Percentiles rank a stretch among this genome's conserved stretches.
phyloP scores from a whole-genome alignment of 352 stramenopile genomes.

The Pythium brachiatum region DNA sequence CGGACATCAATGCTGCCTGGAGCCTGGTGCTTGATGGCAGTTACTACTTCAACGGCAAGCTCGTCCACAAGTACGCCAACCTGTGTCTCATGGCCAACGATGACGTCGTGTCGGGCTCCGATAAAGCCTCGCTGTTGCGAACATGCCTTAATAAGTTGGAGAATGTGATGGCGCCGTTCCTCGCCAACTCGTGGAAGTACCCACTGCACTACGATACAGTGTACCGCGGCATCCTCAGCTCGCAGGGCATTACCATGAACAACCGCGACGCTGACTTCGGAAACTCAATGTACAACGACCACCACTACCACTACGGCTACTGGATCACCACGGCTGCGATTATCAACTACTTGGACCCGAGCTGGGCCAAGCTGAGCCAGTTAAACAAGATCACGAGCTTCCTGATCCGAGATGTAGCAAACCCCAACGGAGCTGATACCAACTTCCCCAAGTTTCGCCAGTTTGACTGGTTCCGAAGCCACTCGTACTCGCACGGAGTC shows the following conservation, averaged over 20 bases:
- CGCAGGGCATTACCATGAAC: constrained; percentile 43
- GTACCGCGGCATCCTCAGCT: constrained; percentile 58
- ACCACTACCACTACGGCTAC: constrained; percentile 75
- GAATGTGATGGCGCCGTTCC: constrained; percentile 40
- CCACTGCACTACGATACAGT: constrained; percentile 53
- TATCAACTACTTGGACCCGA: constrained; percentile 50
- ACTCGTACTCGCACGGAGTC: constrained; percentile 70
- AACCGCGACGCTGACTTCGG: constrained; percentile 55
- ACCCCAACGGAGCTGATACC: constrained; percentile 32
- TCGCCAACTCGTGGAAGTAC: constrained; percentile 46
- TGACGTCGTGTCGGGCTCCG: background rate
- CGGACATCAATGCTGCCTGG: constrained; percentile 26
- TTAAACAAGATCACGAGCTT: constrained; percentile 43
- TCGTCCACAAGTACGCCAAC: background rate
- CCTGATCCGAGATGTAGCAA: constrained; percentile 63
- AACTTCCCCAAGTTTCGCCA: constrained; percentile 54
- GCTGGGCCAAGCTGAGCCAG: constrained; percentile 35
- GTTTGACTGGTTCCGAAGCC: constrained; percentile 68
- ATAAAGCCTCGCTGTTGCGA: constrained; percentile 34
- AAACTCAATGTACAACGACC: constrained; percentile 71
- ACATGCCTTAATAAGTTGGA: constrained; percentile 49
- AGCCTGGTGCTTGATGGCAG: background rate
- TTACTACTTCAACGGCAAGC: background rate
- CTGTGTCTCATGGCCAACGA: background rate
- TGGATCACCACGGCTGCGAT: constrained; percentile 51